phyloP scores from a whole-genome alignment of 805 yeast species.

The Starmerella ratchasimensis region DNA sequence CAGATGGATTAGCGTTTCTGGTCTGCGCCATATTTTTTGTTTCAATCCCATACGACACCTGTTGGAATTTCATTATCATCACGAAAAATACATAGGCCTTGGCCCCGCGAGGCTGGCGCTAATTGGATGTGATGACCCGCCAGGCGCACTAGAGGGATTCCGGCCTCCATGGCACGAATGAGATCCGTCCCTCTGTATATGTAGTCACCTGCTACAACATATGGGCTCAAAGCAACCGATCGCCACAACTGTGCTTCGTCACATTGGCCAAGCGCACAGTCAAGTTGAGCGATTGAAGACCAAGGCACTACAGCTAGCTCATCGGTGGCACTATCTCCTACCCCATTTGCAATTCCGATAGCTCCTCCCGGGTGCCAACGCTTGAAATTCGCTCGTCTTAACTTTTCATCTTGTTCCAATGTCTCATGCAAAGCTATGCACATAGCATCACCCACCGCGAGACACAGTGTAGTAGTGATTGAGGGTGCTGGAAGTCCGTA shows the following conservation, averaged over 20 bases:
- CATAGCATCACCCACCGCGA: conserved; percentile 66
- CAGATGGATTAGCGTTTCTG: too few species aligned
- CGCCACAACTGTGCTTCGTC: conserved; percentile 19
- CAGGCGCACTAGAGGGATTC: not conserved
- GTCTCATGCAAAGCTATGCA: conserved; percentile 60
- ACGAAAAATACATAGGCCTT: conserved; percentile 12
- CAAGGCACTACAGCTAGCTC: conserved; percentile 7
- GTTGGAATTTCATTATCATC: conserved; percentile 9
- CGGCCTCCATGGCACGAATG: conserved; percentile 45
- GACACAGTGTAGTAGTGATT: conserved; percentile 61
- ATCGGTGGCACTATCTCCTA: not conserved
- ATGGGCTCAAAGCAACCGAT: conserved; percentile 12
- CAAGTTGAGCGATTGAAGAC: conserved; percentile 13
- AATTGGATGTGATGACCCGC: conserved; percentile 3
- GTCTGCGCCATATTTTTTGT: too few species aligned
- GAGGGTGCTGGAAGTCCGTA: conserved; percentile 86
- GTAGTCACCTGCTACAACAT: conserved; percentile 3
- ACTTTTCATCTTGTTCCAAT: conserved; percentile 40
- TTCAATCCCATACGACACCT: conserved; percentile 13
- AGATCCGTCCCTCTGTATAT: conserved; percentile 9
- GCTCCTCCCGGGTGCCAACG: conserved; percentile 85
- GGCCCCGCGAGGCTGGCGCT: conserved; percentile 7
- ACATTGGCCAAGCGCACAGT: conserved; percentile 8
- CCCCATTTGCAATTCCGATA: conserved; percentile 44
- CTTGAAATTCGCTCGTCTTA: conserved; percentile 46